Conservation (phyloP, 768 basidiomycete species). For the Cystobasidium onofrii region DNA sequence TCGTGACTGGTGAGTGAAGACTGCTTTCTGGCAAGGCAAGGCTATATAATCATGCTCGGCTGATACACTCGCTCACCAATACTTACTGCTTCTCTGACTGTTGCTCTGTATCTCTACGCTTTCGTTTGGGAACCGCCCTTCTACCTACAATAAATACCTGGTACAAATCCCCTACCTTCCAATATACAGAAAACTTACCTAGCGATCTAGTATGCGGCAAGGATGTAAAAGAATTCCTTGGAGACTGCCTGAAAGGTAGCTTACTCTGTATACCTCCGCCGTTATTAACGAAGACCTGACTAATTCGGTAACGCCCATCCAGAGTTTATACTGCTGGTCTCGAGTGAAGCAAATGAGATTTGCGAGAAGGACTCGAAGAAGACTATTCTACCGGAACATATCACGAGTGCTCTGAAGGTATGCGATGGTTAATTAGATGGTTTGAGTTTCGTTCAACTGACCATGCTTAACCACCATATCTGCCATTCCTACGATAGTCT, state of each 20-base stretch:
- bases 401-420: slow-evolving; percentile 81
- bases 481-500: too few relatives aligned
- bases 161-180: not conserved
- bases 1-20: slow-evolving; percentile 80
- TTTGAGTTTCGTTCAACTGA: too few relatives aligned
- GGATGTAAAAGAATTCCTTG: slow-evolving; percentile 91
- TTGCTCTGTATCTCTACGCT: too few relatives aligned
- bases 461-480: too few relatives aligned
- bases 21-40: too few relatives aligned
- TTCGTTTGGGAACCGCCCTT: too few relatives aligned
- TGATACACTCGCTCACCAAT: too few relatives aligned
- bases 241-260: slow-evolving; percentile 97
- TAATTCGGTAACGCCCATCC: slow-evolving; percentile 17
- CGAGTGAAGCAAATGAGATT: slow-evolving; percentile 93
- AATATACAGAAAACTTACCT: slow-evolving; percentile 73
- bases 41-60: too few relatives aligned
- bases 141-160: not conserved
- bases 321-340: slow-evolving; percentile 98
- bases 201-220: slow-evolving; percentile 80
- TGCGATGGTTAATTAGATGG: slow-evolving; percentile 31
- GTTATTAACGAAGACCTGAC: not conserved
- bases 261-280: not conserved
- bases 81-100: too few relatives aligned
- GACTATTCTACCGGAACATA: slow-evolving; percentile 96
- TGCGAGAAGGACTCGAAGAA: slow-evolving; percentile 98